Base-by-base conservation (phyloP, 805 yeast species). In the Metschnikowia cubensis region DNA sequence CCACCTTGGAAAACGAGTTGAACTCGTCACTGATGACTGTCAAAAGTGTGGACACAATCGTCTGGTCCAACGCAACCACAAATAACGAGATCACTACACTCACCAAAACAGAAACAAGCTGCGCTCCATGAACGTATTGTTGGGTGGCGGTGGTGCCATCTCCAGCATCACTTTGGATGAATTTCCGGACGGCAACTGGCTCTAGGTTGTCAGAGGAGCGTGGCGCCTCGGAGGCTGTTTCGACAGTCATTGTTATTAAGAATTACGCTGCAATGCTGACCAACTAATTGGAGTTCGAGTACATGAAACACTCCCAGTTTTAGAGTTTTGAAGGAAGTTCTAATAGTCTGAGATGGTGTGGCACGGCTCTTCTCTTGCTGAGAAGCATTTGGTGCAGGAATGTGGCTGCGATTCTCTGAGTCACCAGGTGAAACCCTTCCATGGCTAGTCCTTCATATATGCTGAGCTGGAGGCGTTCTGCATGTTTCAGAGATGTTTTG, bases 11-110 rank as follows among this genome's bases (percentile, higher is more conserved):
- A 55, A 79, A 82, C 3, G 71, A 69, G 20, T 72, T 55, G 58
- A 83, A 82, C 51, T 79, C 66, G 45, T 67, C 65, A 6, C 83
- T 80, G 2, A 83, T 78, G 1, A 65, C 67, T 15, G 80, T 73
- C 43, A 82, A 64, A 11, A 80, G 65, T 1, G 85, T 77, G 7
- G 77, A 58, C 2, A 78, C 77, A 50, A 83, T 82, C n/a, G 85
- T 81, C 54, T 78, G 82, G 60, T 83, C 87, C 38, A 83, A 62
- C 0, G 85, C 84, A 14, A 72, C 64, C 35, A 71, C 57, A 52
- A 72, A 71, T 41, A 72, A 59, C 7, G 63, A 49, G 3, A 63
- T 58, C 17, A 69, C 66, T 44, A 70, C 61, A 48, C 70, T 63
- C 11, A 57, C 31, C 6, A 70, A 50, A 0, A 70, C 63, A 2